Base-by-base conservation (phyloP, 2,329 filamentous ascomycete species). In the Colletotrichum euphorbiae region DNA sequence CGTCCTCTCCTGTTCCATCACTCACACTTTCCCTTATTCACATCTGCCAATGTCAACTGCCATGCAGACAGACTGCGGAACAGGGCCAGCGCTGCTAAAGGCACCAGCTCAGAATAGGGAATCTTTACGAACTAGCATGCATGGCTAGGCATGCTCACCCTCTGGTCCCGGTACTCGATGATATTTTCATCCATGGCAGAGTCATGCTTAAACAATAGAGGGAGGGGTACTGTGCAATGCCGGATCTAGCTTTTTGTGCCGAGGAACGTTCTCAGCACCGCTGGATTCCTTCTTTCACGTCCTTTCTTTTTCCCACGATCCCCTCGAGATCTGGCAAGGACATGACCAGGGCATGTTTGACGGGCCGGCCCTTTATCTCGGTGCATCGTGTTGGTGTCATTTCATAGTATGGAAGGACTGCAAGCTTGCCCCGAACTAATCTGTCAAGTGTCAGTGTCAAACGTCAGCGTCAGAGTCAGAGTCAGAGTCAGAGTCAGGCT, bases 71-170 rank as follows among this genome's bases (percentile, higher is more conserved):
- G 33, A 51, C 11, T 15, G 13, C 9, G 58, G 36, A 33, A 51
- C 43, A 51, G 36, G 38, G 45, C 46, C 46, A 45, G 58, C 51
- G 60, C 40, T 64, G 48, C 50, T 24, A 42, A 50, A 45, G 45
- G 61, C 55, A 45, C 66, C 54, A 66, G 33, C 55, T 46, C 66
- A 59, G 36, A 69, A 69, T 31, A 43, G 66, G 66, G 15, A 69
- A 69, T 66, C 48, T 56, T 69, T 69, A 69, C 66, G 66, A 69
- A 60, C 31, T 40, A 46, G 33, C 40, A 43, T 54, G 48, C 61
- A 17, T 31, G 48, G 28, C 15, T 31, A 60, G 33, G 40, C 48
- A 31, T 50, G 33, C 43, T 38, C 48, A 42, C 36, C 48, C 55
- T 66, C 21, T 45, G 61, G 40, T 19, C 42, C 61, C 24, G 54